Percentiles rank a stretch among this genome's conserved stretches.
Conservation (phyloP, 371 early-diverging fungal genomes). For the Mucor mucedo region DNA sequence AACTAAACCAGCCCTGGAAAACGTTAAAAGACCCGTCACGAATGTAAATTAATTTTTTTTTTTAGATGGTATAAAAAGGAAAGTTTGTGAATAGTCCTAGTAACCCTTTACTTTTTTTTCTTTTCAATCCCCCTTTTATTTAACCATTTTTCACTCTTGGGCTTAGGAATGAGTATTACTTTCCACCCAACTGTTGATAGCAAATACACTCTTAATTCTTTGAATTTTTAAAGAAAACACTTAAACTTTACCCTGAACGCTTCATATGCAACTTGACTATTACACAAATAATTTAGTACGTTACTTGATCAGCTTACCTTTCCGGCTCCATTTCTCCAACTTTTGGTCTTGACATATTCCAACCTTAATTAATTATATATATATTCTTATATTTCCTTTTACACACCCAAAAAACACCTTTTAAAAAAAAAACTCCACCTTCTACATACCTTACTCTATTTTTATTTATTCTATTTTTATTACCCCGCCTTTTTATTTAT, state of each 20-base stretch:
- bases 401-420: not conserved
- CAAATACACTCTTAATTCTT: conserved; percentile 25
- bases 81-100: conserved; percentile 9
- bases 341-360: conserved; percentile 53
- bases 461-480: not conserved
- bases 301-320: conserved; percentile 51
- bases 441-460: not conserved
- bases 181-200: conserved; percentile 15
- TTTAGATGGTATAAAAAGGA: conserved; percentile 6
- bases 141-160: conserved; percentile 7
- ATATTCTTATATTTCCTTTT: not conserved
- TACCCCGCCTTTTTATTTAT: not conserved
- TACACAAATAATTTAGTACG: conserved; percentile 45
- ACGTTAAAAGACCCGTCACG: conserved; percentile 14
- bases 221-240: conserved; percentile 23
- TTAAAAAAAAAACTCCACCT: conserved; percentile 11
- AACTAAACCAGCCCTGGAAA: not conserved
- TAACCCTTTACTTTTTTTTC: not conserved
- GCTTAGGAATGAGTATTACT: conserved; percentile 38
- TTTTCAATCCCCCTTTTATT: conserved; percentile 9
- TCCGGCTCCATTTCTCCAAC: conserved; percentile 57
- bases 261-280: conserved; percentile 45
- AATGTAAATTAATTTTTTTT: conserved; percentile 9
- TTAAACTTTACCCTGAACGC: conserved; percentile 13
- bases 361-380: conserved; percentile 25